Conservation (phyloP, 2,329 filamentous ascomycete genomes). For the Lecanicillium sp. region DNA sequence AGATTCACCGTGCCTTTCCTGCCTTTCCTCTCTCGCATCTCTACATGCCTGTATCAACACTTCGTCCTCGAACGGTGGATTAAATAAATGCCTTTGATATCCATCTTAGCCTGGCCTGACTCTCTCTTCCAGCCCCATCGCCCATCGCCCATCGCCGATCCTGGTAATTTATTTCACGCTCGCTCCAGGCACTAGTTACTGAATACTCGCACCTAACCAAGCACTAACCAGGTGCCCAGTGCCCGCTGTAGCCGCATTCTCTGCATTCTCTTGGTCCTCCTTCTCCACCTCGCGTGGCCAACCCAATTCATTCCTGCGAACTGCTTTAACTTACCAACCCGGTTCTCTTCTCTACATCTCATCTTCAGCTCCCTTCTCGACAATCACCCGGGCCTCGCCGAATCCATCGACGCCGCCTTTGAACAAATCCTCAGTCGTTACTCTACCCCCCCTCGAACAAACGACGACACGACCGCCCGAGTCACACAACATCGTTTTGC, state of each 20-base stretch:
- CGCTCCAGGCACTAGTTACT: background rate
- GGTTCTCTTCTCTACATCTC: background rate
- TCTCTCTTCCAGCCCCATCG: background rate
- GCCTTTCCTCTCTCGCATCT: no score
- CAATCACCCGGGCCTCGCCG: background rate
- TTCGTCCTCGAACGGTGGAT: no score
- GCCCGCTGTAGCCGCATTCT: slow-evolving; percentile 5
- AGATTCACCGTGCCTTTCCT: background rate
- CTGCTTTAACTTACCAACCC: background rate
- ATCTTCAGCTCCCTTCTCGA: background rate
- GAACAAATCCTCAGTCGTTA: no score
- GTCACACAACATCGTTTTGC: background rate
- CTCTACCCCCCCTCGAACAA: no score
- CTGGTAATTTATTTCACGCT: slow-evolving; percentile 1
- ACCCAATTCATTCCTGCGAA: slow-evolving; percentile 10
- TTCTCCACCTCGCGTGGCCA: slow-evolving; percentile 12
- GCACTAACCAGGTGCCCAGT: no score
- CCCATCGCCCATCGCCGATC: background rate
- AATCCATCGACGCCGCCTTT: background rate
- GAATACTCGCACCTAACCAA: no score
- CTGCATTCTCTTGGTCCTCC: no score
- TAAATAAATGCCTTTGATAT: background rate
- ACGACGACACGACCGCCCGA: no score
- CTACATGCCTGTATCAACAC: no score
- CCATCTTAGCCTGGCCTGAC: background rate